phyloP scores from a whole-genome alignment of 148 eudicot species.

The Camellia japonica region DNA sequence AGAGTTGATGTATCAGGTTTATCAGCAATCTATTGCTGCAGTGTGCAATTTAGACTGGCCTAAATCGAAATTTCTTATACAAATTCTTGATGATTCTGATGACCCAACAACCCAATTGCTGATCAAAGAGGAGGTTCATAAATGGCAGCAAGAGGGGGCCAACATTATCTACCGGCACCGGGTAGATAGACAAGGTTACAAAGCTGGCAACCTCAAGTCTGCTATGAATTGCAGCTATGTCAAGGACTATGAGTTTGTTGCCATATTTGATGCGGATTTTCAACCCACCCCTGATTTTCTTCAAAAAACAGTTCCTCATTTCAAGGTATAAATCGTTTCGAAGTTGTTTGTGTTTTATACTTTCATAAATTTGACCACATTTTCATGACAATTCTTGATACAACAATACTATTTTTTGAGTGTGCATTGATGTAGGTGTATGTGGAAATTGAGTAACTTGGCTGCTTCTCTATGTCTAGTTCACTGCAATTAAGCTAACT shows the following conservation, averaged over 20 bases:
- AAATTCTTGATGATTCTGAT: conserved; percentile 86
- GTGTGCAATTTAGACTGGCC: conserved; percentile 98
- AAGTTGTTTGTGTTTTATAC: neutral
- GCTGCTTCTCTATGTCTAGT: neutral
- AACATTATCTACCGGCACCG: conserved; percentile 84
- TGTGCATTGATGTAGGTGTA: neutral
- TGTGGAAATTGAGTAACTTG: neutral
- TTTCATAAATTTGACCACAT: neutral
- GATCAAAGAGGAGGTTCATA: conserved; percentile 83
- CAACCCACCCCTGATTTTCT: conserved; percentile 85
- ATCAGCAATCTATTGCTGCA: conserved; percentile 92
- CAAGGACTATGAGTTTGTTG: conserved; percentile 91
- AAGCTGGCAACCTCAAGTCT: conserved; percentile 97
- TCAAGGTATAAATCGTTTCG: conserved; percentile 55
- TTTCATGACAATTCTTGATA: no score
- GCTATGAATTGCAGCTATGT: conserved; percentile 95
- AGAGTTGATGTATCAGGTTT: conserved; percentile 49
- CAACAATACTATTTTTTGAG: no score
- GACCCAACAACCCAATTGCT: conserved; percentile 71
- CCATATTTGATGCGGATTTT: conserved; percentile 97
- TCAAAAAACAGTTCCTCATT: conserved; percentile 69
- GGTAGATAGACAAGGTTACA: conserved; percentile 80
- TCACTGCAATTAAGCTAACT: neutral
- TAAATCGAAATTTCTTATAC: conserved; percentile 66
- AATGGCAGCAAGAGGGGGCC: conserved; percentile 82